A percentile compares a stretch with the other conserved stretches of the same genome.
These are phyloP conservation scores for Xerocomus amazonicus DNA, from an alignment of 1,284 basidiomycete genomes.

Conservation along the genomic window DNA sequence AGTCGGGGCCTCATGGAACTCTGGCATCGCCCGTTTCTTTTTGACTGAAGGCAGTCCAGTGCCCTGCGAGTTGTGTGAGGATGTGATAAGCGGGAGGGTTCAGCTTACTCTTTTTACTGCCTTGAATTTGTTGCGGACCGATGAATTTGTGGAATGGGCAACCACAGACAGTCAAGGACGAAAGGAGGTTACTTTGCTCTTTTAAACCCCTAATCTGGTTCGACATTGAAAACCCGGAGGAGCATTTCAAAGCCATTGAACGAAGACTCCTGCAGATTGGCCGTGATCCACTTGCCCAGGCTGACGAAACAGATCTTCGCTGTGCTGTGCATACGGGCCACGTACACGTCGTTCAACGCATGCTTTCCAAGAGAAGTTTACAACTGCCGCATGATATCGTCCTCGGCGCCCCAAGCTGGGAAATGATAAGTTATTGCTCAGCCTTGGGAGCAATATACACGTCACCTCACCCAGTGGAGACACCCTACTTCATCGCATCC, in stretches of 20 bases:
- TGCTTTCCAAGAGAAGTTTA: background rate
- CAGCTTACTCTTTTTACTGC: background rate
- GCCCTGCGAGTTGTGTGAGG: constrained; percentile 1
- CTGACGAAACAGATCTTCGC: background rate
- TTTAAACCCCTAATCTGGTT: background rate
- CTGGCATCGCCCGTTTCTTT: constrained; percentile 4
- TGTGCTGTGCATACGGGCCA: constrained; percentile 2
- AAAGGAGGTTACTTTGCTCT: background rate
- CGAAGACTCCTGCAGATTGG: background rate
- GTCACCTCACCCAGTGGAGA: background rate
- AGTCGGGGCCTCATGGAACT: background rate
- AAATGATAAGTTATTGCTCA: constrained; percentile 6
- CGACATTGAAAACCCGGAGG: background rate
- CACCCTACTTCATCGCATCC: constrained; percentile 5
- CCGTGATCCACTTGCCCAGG: background rate
- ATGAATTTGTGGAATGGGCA: constrained; percentile 14
- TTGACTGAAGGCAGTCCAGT: constrained; percentile 10
- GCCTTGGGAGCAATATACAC: background rate
- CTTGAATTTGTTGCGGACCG: constrained; percentile 9
- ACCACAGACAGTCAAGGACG: background rate
- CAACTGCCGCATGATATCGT: constrained; percentile 9
- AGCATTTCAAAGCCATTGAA: background rate
- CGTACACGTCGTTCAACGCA: background rate
- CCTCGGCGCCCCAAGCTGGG: background rate
- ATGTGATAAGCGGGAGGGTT: background rate